Percentiles rank a stretch among this genome's conserved stretches.
phyloP scores from a whole-genome alignment of 805 yeast genomes.

The Spathaspora passalidarum region DNA sequence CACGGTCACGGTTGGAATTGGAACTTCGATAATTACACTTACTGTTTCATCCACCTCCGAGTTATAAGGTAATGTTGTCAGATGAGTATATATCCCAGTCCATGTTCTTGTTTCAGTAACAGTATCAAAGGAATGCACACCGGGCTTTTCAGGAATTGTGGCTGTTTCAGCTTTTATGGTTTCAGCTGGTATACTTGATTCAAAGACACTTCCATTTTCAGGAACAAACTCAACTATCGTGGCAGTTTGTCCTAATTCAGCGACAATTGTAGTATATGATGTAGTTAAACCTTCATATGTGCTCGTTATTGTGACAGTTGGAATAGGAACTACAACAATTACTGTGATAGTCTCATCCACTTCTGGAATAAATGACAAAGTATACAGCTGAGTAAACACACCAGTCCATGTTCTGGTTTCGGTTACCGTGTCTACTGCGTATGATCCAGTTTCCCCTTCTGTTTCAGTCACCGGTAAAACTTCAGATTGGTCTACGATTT shows the following conservation, averaged over 20 bases:
- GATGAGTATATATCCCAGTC: not conserved
- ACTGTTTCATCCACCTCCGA: not conserved
- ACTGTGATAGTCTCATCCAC: conserved; percentile 19
- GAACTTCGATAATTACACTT: not conserved
- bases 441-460: too few relatives aligned
- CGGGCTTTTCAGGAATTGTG: too few relatives aligned
- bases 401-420: too few relatives aligned
- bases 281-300: conserved; percentile 12
- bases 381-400: too few relatives aligned
- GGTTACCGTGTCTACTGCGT: too few relatives aligned
- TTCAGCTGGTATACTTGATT: too few relatives aligned
- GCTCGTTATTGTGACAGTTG: conserved; percentile 14
- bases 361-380: conserved; percentile 14
- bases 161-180: too few relatives aligned
- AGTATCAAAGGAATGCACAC: too few relatives aligned
- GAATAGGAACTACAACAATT: conserved; percentile 18
- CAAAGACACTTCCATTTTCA: too few relatives aligned
- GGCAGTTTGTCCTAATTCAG: conserved; percentile 15
- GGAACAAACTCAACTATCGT: conserved; percentile 17
- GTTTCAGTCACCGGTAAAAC: too few relatives aligned
- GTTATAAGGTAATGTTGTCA: not conserved
- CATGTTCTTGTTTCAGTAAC: not conserved
- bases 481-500: too few relatives aligned
- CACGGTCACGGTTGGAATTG: not conserved
- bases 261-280: conserved; percentile 13